phyloP scores from a whole-genome alignment of 2,329 filamentous ascomycete genomes.

The Pseudogymnoascus sp. region DNA sequence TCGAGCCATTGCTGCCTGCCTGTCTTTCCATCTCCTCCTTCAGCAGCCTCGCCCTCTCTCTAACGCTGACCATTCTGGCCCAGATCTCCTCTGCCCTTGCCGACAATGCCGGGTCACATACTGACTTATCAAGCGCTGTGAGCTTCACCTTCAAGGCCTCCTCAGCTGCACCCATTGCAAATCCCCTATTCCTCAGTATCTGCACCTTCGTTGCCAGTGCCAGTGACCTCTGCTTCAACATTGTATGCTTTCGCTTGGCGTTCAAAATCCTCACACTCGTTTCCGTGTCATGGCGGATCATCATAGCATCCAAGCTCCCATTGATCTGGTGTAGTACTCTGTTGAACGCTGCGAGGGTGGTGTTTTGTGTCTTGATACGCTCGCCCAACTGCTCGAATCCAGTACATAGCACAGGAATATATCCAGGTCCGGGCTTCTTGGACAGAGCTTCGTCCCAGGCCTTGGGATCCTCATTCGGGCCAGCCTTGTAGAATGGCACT shows the following conservation, averaged over 20 bases:
- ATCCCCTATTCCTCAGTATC: slow-evolving; percentile 72
- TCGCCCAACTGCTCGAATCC: slow-evolving; percentile 67
- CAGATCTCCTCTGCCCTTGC: slow-evolving; percentile 78
- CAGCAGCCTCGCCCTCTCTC: slow-evolving; percentile 64
- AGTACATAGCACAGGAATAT: slow-evolving; percentile 67
- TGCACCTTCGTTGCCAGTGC: slow-evolving; percentile 73
- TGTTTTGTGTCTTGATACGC: slow-evolving; percentile 65
- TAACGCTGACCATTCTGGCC: slow-evolving; percentile 69
- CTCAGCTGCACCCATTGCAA: slow-evolving; percentile 71
- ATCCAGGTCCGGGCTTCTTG: slow-evolving; percentile 68
- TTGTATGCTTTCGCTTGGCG: slow-evolving; percentile 63
- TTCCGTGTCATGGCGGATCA: slow-evolving; percentile 69
- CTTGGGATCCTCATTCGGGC: slow-evolving; percentile 61
- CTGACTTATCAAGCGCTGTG: slow-evolving; percentile 57
- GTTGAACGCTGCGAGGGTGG: slow-evolving; percentile 63
- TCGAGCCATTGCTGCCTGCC: slow-evolving; percentile 47
- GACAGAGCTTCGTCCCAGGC: slow-evolving; percentile 81
- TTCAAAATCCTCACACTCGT: slow-evolving; percentile 68
- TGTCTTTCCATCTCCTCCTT: slow-evolving; percentile 68
- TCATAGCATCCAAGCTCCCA: slow-evolving; percentile 61
- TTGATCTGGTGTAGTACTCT: slow-evolving; percentile 73
- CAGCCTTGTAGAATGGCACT: slow-evolving; percentile 69
- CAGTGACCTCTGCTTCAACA: slow-evolving; percentile 65
- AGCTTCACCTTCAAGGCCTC: slow-evolving; percentile 71
- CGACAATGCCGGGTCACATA: slow-evolving; percentile 67